These are phyloP conservation scores for Rhizopus microsporus DNA, from an alignment of 371 early-diverging fungal genomes.

Conservation along the genomic window DNA sequence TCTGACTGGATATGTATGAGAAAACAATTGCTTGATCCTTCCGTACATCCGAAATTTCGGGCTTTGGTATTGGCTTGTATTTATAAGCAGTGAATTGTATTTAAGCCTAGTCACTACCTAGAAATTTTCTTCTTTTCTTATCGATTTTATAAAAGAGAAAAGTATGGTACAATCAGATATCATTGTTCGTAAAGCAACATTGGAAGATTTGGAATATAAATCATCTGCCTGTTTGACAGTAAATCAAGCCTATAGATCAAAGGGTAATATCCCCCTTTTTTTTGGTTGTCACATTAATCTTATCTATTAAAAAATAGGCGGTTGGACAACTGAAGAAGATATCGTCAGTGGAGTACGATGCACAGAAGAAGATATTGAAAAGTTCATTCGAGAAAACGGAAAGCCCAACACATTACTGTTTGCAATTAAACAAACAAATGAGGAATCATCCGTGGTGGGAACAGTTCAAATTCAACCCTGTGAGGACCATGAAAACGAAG, in stretches of 20 bases:
- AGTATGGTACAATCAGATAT: slow-evolving; percentile 23
- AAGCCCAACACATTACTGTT: slow-evolving; percentile 33
- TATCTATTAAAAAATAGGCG: slow-evolving; percentile 19
- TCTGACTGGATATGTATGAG: background rate
- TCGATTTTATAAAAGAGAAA: background rate
- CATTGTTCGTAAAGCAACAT: slow-evolving; percentile 12
- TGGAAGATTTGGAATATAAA: slow-evolving; percentile 9
- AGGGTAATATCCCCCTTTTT: slow-evolving; percentile 13
- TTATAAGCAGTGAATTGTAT: background rate
- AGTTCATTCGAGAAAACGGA: slow-evolving; percentile 22
- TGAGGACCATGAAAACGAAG: slow-evolving; percentile 14
- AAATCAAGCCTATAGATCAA: slow-evolving; percentile 24
- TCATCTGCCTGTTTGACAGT: slow-evolving; percentile 14
- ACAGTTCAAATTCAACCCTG: slow-evolving; percentile 40
- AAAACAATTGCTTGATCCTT: no score
- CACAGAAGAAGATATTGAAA: slow-evolving; percentile 27
- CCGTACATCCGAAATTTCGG: background rate
- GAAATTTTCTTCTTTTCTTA: background rate
- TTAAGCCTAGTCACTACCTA: no score
- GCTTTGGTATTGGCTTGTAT: background rate
- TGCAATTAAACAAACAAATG: slow-evolving; percentile 27
- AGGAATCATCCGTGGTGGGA: slow-evolving; percentile 30
- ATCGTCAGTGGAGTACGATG: slow-evolving; percentile 37
- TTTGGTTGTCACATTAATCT: background rate
- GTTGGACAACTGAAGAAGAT: slow-evolving; percentile 48